Base-by-base conservation (phyloP, 225 moss, liverwort and hornwort species). In the Physcomitrium patens region DNA sequence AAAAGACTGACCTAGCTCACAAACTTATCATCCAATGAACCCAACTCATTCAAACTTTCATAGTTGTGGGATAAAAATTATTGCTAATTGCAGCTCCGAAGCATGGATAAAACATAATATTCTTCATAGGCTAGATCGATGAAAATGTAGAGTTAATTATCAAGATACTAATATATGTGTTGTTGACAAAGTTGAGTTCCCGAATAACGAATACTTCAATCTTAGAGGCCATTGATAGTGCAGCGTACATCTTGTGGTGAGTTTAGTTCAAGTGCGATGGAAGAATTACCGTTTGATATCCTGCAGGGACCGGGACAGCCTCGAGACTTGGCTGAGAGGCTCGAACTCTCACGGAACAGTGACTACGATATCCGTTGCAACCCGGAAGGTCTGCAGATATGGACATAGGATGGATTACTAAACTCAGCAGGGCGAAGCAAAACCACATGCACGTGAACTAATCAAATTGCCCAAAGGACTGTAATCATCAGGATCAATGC, bases 291-390 rank as follows among this genome's bases (percentile, higher is more conserved):
- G 75, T 60, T 58, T 85, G 85, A 65, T 79, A 84, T 48, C 64
- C 82, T 48, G 76, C 13, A 63, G 82, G 77, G 41, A 81, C 71
- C 55, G 83, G 81, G 78, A 78, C 81, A 66, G 76, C 51, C 75
- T 82, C 85, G 22, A 82, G 60, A 37, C 80, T 83, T 67, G 80
- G 88, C 70, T 82, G 88, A 45, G 60, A 28, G 44, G 67, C 73
- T 37, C 76, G 60, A 50, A 78, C 66, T 47, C 60, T 58, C 64
- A 50, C 70, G 67, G 13, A 12, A 54, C 12, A 26, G 53, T 37
- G 71, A n/a, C 66, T 76, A 60, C 77, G 64, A 37, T 77, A 77
- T 51, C 79, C 64, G 31, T 60, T n/a, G 20, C 15, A 55, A 51
- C 60, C 57, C 20, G 51, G 46, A n/a, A 72, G 67, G 3, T 75